Base-by-base conservation (phyloP, 1,139 yeast species). In the Hanseniaspora uvarum region DNA sequence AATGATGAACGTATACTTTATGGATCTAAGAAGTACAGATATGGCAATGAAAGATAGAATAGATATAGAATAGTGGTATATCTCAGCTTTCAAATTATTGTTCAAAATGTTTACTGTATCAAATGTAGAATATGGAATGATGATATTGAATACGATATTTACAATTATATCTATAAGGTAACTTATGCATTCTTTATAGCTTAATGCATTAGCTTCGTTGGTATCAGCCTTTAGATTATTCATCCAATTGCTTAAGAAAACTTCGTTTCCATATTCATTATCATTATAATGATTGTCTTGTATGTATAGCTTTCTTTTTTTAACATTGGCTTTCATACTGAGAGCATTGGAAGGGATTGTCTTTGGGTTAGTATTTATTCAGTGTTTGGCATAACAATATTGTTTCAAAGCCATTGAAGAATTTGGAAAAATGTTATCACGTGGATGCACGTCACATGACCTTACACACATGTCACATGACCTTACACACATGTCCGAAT, bases 1-100 rank as follows among this genome's bases (percentile, higher is more conserved):
- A 24, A 88, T 81, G 30, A 92, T 70, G 12, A 79, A 58, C 3
- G 87, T 78, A 1, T 94, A 83, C 64, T 85, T 86, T 36, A 78
- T 54, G 54, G 30, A 46, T 52, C 24, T 44, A 1, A 53, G 38
- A 21, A 48, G 28, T n/a, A 19, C 38, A 19, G 55, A 53, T 1
- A 53, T 53, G 16, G 46, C 36, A 4, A 70, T 59, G 21, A 64
- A 59, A 48, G 69, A 70, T 33, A 75, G 72, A 0, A 65, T 57
- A n/a, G 72, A 31, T 12, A 33, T 45, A 4, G 36, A 14, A 18
- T 36, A 51, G 14, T 43, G 31, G 38, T 37, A 19, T 30, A 19
- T 51, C 11, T 28, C 33, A n/a, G 40, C 49, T 24, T 46, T 34
- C 8, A 44, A 31, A 30, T 44, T 44, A 23, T 44, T 31, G 16